Base-by-base conservation (phyloP, 1,284 basidiomycete genomes). In the Gomphus bonarii region DNA sequence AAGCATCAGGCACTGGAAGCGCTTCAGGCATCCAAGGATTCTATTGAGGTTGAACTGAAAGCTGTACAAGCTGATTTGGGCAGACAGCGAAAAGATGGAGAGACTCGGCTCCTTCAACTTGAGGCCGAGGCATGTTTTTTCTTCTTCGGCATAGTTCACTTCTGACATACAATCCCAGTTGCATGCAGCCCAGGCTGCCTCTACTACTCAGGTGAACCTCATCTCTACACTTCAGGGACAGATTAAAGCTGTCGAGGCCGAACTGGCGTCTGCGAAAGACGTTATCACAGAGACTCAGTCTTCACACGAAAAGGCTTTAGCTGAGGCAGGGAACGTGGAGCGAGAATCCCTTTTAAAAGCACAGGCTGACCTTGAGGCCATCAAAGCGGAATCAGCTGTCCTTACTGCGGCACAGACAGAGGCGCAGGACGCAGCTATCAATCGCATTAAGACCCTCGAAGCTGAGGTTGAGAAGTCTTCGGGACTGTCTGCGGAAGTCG, bases 291-390 rank as follows among this genome's bases (percentile, higher is more conserved):
- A 67, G 7, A 68, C 84, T 30, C 76, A 76, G 60, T 64, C 71
- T 20, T 73, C 75, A 1, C 74, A 78, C 16, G 72, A 74, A 22
- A 69, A 75, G 10, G 72, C 73, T 11, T 67, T 74, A 0, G 66
- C 73, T 1, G 74, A 75, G 10, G 77, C 80, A 20, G 79, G 80
- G 3, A 73, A 78, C 46, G 67, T 75, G 43, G 84, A 89, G 60
- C 82, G 76, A 35, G 81, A 84, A 63, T 79, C 81, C 14, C 72
- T 88, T 31, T 63, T 80, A 11, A 82, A 81, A 64, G 82, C 80
- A n/a, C 79, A 80, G 59, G 76, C 75, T 5, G 79, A 87, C 55
- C 71, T 88, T 47, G 77, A 76, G 48, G 70, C 77, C 3, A 75
- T 82, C 52, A 69, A 76, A 57, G 71, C 72, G n/a, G 84, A 86